Evolutionary conservation across 2,329 filamentous ascomycete species (phyloP), one percentile per base, ranked within the genome.

Genomic region (Ambrosiella xylebori): DNA sequence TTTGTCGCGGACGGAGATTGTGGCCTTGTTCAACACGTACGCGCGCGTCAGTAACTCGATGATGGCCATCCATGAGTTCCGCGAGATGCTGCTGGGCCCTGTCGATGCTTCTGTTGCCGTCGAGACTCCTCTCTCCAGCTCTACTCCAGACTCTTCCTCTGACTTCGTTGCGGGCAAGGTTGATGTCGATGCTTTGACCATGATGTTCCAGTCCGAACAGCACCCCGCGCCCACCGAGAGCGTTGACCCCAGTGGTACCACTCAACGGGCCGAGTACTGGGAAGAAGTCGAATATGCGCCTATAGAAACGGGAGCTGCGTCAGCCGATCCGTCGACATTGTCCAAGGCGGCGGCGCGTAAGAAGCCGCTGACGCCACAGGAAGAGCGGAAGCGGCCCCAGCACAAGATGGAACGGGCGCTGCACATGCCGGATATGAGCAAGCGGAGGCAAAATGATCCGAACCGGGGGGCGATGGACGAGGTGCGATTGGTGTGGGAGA

Each of bases 1-100:
- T 12, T 78, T 97, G 17, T 82, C 90, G 67, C 79, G 93, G 63
- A 97, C 91, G 0, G 93, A 98, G 71, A 76, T 98, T 9, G 93
- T 98, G 17, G 88, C 93, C 1, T 76, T 98, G 17, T 85, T 97
- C 72, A 98, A 98, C 71, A 97, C 93, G 0, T 84, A 96, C 60
- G 88, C 87, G 37, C 81, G 91, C 40, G 82, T 97, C 62, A 88
- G 86, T 62, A 84, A 86, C 68, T 93, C 88, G 56, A 71, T 98
- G 61, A 75, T 78, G 39, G 84, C 88, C 0, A 77, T 95, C 49
- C 79, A 81, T 58, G 76, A 82, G 57, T 97, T 98, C 73, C 72
- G 76, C 55, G 65, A 64, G 36, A 78, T 82, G 74, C 71, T 78
- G 9, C 71, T 73, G 56, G 52, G 45, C 9, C 45, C 13, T 40